phyloP scores from a whole-genome alignment of 1,284 basidiomycete genomes.

The Cutaneotrichosporon cavernicola region DNA sequence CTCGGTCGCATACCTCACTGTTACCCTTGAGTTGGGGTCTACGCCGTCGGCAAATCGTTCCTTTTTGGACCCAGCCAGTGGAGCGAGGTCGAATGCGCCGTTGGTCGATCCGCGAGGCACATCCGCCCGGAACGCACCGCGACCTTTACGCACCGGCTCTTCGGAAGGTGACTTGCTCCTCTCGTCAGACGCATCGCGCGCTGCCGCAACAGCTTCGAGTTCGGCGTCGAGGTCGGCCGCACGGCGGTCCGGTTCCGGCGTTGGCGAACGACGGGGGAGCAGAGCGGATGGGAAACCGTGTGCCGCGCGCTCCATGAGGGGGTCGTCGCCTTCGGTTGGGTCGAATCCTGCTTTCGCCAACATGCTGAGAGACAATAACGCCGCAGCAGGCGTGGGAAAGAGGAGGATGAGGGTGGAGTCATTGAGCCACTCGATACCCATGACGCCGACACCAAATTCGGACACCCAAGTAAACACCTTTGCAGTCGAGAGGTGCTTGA shows the following conservation, averaged over 20 bases:
- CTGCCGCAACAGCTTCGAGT: conserved; percentile 6
- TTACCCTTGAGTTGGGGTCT: conserved; percentile 43
- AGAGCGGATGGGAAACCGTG: conserved; percentile 41
- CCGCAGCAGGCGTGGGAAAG: conserved; percentile 38
- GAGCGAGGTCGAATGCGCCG: conserved; percentile 26
- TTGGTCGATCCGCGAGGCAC: conserved; percentile 1
- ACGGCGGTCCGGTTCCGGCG: neutral
- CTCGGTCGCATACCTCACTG: conserved; percentile 40
- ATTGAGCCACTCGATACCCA: conserved; percentile 53
- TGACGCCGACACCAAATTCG: conserved; percentile 38
- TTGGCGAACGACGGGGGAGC: conserved; percentile 28
- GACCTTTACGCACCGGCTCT: conserved; percentile 28
- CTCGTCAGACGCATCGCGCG: conserved; percentile 4
- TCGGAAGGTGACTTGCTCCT: neutral
- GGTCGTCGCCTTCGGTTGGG: conserved; percentile 48
- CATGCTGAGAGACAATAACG: conserved; percentile 41
- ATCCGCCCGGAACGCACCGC: conserved; percentile 36
- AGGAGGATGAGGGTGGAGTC: conserved; percentile 45
- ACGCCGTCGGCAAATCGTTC: conserved; percentile 35
- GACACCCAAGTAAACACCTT: conserved; percentile 49
- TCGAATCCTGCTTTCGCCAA: conserved; percentile 50
- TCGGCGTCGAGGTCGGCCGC: conserved; percentile 7
- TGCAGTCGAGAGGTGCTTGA: conserved; percentile 46
- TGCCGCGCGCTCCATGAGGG: conserved; percentile 43
- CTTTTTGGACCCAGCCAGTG: conserved; percentile 8